Evolutionary conservation across 768 basidiomycete species (phyloP).

Genomic region (Gelatoporia subvermispora): DNA sequence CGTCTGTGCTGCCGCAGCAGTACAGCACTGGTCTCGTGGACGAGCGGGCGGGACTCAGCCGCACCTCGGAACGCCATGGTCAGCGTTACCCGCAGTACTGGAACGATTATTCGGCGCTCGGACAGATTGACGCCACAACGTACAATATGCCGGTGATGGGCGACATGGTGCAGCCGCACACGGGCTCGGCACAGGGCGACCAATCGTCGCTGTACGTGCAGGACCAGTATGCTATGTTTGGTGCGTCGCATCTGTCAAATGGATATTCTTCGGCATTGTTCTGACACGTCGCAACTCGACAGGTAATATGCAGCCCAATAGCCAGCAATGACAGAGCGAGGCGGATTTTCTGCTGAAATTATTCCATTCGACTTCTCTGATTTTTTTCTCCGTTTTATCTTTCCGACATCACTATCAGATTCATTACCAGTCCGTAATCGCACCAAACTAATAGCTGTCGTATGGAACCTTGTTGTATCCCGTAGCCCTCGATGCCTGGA

Average conservation of each 20-base stretch:
- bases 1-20: slow-evolving; percentile 68
- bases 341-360: background rate
- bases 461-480: slow-evolving; percentile 14
- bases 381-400: background rate
- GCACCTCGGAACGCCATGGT: slow-evolving; percentile 17
- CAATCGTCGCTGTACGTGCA: slow-evolving; percentile 18
- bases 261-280: background rate
- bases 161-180: slow-evolving; percentile 15
- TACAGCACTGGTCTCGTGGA: slow-evolving; percentile 71
- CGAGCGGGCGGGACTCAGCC: slow-evolving; percentile 27
- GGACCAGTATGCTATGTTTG: slow-evolving; percentile 24
- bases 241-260: slow-evolving; percentile 12
- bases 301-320: slow-evolving; percentile 15
- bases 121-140: slow-evolving; percentile 25
- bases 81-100: slow-evolving; percentile 31
- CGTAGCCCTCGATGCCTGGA: slow-evolving; percentile 10
- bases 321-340: slow-evolving; percentile 5
- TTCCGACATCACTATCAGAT: background rate
- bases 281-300: background rate
- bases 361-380: slow-evolving; percentile 1
- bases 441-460: slow-evolving; percentile 12
- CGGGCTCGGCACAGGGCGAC: slow-evolving; percentile 10
- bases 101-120: slow-evolving; percentile 30
- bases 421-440: slow-evolving; percentile 1
- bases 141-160: slow-evolving; percentile 23